Evolutionary conservation across 2,329 filamentous ascomycete genomes (phyloP).

Genomic region (Ophiosphaerella herpotricha): DNA sequence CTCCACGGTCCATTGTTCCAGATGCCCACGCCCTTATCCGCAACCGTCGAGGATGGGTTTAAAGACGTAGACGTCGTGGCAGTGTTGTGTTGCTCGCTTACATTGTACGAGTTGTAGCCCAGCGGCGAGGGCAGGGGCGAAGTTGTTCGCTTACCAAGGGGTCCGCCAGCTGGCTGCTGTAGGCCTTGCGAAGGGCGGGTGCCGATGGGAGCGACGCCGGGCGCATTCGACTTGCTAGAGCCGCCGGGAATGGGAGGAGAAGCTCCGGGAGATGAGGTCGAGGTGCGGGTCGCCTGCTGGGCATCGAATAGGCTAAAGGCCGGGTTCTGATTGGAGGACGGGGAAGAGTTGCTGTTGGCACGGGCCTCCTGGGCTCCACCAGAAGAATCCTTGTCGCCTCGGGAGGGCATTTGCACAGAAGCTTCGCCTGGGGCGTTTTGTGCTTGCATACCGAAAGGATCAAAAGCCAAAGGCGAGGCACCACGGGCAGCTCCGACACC

Average conservation of each 20-base stretch:
- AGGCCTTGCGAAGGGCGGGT: slow-evolving; percentile 74
- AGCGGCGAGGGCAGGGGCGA: slow-evolving; percentile 91
- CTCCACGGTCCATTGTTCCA: slow-evolving; percentile 91
- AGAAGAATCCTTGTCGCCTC: slow-evolving; percentile 51
- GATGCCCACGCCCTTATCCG: slow-evolving; percentile 52
- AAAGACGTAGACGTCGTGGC: slow-evolving; percentile 58
- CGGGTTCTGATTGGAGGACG: slow-evolving; percentile 66
- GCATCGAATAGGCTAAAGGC: slow-evolving; percentile 55
- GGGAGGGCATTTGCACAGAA: slow-evolving; percentile 57
- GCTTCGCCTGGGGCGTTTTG: slow-evolving; percentile 57
- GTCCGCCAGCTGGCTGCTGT: slow-evolving; percentile 61
- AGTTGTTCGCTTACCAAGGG: slow-evolving; percentile 79
- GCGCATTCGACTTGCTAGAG: slow-evolving; percentile 59
- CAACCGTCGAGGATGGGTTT: slow-evolving; percentile 57
- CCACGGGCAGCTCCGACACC: slow-evolving; percentile 52
- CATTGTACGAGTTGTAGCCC: slow-evolving; percentile 65
- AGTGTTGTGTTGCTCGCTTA: slow-evolving; percentile 57
- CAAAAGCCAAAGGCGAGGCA: slow-evolving; percentile 79
- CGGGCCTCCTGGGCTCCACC: slow-evolving; percentile 64
- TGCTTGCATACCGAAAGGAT: slow-evolving; percentile 64
- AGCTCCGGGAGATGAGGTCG: slow-evolving; percentile 81
- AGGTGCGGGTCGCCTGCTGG: slow-evolving; percentile 76
- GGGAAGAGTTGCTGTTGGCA: slow-evolving; percentile 84
- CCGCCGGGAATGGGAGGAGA: slow-evolving; percentile 72
- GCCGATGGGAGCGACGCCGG: slow-evolving; percentile 86